A percentile compares a stretch with the other conserved stretches of the same genome.
phyloP scores from a whole-genome alignment of 176 grass and related monocot species.

The Coix lacrymajobi region DNA sequence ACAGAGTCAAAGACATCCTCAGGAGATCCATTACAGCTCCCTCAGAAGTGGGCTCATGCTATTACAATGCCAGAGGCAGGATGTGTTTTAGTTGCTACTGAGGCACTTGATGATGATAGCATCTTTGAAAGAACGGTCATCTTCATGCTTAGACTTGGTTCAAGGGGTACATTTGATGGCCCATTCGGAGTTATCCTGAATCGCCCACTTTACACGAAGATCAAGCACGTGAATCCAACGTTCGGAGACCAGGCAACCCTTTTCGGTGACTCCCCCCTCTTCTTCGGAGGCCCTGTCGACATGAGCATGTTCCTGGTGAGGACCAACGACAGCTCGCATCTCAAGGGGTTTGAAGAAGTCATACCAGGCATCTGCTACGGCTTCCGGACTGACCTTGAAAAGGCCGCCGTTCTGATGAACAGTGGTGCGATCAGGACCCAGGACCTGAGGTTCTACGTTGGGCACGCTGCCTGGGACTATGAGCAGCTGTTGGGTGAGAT shows the following conservation, averaged over 20 bases:
- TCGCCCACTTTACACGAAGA: slow-evolving; percentile 69
- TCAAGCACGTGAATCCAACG: slow-evolving; percentile 68
- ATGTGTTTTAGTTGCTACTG: slow-evolving; percentile 77
- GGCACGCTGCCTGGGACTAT: slow-evolving; percentile 69
- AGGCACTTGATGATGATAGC: slow-evolving; percentile 67
- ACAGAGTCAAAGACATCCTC: slow-evolving; percentile 15
- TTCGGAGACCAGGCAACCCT: slow-evolving; percentile 55
- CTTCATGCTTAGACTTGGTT: slow-evolving; percentile 71
- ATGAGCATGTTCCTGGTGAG: slow-evolving; percentile 86
- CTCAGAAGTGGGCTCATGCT: slow-evolving; percentile 79
- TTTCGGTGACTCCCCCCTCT: slow-evolving; percentile 58
- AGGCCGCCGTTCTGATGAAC: slow-evolving; percentile 58
- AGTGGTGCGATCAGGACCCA: slow-evolving; percentile 46
- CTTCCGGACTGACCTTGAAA: slow-evolving; percentile 61
- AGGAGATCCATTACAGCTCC: slow-evolving; percentile 29
- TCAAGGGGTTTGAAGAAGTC: slow-evolving; percentile 73
- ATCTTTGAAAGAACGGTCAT: slow-evolving; percentile 75
- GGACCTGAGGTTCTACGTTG: slow-evolving; percentile 74
- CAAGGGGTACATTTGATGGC: slow-evolving; percentile 43
- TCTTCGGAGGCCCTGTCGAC: slow-evolving; percentile 81
- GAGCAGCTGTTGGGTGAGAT: slow-evolving; percentile 84
- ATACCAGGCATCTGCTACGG: slow-evolving; percentile 67
- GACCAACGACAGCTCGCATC: slow-evolving; percentile 33
- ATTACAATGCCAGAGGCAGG: slow-evolving; percentile 80
- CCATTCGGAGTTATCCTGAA: slow-evolving; percentile 85